Evolutionary conservation across 805 yeast genomes (phyloP), one percentile per base, ranked within the genome.

Genomic region (Dipodascopsis tothii): DNA sequence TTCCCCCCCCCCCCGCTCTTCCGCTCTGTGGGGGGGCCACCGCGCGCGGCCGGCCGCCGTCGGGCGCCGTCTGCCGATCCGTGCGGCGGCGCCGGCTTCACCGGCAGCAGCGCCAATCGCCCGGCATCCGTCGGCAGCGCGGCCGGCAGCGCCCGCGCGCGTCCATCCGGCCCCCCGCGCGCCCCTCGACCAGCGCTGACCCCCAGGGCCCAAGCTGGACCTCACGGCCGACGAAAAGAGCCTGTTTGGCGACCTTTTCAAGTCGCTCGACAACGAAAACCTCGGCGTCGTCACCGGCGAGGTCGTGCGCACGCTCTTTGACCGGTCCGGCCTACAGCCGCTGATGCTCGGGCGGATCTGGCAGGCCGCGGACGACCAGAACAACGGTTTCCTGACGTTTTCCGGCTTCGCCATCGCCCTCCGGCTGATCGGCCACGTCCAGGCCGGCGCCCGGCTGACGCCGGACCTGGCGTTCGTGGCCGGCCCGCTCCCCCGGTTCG

Each of bases 311-410:
- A 72, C 85, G 9, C 70, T 94, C 4, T 78, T 92, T 51, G 95
- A 87, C 56, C 83, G 82, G 46, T 80, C 94, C 2, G 94, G 94
- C 1, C 71, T 92, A 38, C 79, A 92, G 4, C 81, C 94, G 3
- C 70, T 79, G 16, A 67, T 75, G 23, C 70, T 92, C 28, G 95
- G 96, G 6, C 92, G 87, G 32, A 80, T 92, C 51, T 92, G 98
- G 98, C 88, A 84, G 62, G 61, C 83, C 28, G 87, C 95, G n/a
- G 99, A 92, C 65, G 74, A 76, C n/a, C 80, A 78, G 46, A 86
- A 86, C 66, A 72, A 78, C 51, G 99, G 99, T 0, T 83, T 80
- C 58, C 70, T 92, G 51, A 81, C 81, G 55, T 84, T 80, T 59
- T 71, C 74, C 44, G 90, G 88, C 21, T 92, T 92, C 64, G 76